These are phyloP conservation scores for Fomitopsis serialis DNA, from an alignment of 768 basidiomycete species.

Conservation along the genomic window DNA sequence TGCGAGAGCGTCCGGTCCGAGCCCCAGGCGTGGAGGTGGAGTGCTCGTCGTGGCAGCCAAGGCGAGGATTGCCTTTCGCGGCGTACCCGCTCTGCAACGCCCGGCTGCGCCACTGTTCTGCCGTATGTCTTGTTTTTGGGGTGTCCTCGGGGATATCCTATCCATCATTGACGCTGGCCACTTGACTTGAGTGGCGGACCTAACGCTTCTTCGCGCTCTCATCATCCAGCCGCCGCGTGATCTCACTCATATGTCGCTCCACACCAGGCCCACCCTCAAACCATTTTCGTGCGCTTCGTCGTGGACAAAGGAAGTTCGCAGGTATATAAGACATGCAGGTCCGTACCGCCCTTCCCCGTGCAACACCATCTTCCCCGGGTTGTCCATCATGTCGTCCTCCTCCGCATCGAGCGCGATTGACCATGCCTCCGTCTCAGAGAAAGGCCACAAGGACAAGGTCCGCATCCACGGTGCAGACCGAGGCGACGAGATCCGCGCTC, in stretches of 20 bases:
- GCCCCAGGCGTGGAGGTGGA: not conserved
- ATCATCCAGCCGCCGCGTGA: not conserved
- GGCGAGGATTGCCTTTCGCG: not conserved
- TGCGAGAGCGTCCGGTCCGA: not conserved
- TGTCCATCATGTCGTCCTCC: slow-evolving; percentile 9
- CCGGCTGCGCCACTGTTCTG: not conserved
- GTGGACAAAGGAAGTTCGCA: not conserved
- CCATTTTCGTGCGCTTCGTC: not conserved
- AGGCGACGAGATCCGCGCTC: slow-evolving; percentile 29
- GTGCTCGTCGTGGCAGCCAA: not conserved
- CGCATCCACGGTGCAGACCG: slow-evolving; percentile 18
- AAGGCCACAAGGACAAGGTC: slow-evolving; percentile 1
- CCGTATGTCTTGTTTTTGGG: slow-evolving; percentile 1
- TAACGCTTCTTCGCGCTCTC: not conserved
- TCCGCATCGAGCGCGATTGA: slow-evolving; percentile 5
- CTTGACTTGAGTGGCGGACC: not conserved
- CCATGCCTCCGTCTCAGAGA: slow-evolving; percentile 3
- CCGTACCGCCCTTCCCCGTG: not conserved
- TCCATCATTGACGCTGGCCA: not conserved
- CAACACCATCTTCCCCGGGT: not conserved
- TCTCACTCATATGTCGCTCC: not conserved
- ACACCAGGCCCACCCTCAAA: not conserved
- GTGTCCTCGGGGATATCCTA: not conserved
- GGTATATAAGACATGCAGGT: not conserved
- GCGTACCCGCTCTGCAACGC: not conserved